Percentiles rank a stretch among this genome's conserved stretches.
These are phyloP conservation scores for Lentinula novae-zelandiae DNA, from an alignment of 1,284 basidiomycete species.

Conservation along the genomic window DNA sequence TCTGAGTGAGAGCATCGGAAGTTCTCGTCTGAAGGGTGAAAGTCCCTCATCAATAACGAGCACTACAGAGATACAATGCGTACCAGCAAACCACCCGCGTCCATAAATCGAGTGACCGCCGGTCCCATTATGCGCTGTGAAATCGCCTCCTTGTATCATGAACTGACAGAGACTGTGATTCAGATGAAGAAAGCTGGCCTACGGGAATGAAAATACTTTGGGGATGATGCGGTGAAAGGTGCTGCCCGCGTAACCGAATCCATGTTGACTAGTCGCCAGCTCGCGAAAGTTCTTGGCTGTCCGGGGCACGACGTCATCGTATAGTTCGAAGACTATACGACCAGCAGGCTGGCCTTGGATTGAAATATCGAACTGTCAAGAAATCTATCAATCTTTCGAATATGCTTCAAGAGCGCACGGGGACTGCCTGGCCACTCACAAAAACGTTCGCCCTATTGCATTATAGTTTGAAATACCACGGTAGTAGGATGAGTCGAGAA, in stretches of 20 bases:
- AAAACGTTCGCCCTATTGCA: constrained; percentile 1
- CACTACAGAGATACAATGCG: neutral
- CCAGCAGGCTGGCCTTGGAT: constrained; percentile 57
- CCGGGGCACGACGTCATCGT: constrained; percentile 65
- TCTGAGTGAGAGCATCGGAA: constrained; percentile 79
- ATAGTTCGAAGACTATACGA: constrained; percentile 84
- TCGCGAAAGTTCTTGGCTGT: constrained; percentile 91
- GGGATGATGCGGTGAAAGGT: constrained; percentile 84
- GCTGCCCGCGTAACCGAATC: constrained; percentile 55
- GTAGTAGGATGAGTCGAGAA: neutral
- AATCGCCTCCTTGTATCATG: constrained; percentile 37
- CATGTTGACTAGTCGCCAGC: constrained; percentile 76
- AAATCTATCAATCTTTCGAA: neutral
- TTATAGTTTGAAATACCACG: neutral
- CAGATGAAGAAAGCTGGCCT: neutral
- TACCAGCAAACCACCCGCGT: constrained; percentile 66
- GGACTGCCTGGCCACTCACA: neutral
- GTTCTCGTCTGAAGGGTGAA: constrained; percentile 67
- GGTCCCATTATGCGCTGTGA: constrained; percentile 75
- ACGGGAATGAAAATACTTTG: constrained; percentile 15
- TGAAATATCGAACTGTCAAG: constrained; percentile 75
- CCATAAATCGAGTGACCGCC: constrained; percentile 95
- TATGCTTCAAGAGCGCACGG: neutral
- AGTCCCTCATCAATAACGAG: neutral
- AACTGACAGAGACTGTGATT: constrained; percentile 26